phyloP scores from a whole-genome alignment of 2,329 filamentous ascomycete species.

The Colletotrichum sp. region DNA sequence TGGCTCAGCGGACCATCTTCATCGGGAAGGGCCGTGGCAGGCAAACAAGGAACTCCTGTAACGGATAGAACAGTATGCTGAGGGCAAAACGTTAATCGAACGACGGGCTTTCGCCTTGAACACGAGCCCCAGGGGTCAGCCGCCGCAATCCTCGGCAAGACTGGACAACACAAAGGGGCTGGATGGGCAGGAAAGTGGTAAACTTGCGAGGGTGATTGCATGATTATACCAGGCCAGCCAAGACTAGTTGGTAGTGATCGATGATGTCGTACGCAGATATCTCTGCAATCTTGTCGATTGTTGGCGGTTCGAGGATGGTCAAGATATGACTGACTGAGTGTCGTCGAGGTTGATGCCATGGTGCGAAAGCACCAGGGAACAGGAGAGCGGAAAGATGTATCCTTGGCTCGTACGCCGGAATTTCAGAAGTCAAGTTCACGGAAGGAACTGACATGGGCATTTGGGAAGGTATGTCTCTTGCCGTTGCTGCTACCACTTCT shows the following conservation, averaged over 20 bases:
- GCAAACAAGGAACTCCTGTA: neutral
- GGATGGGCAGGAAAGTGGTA: neutral
- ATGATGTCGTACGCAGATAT: neutral
- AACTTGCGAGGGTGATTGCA: neutral
- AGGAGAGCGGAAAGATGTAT: neutral
- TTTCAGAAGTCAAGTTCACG: neutral
- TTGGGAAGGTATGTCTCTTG: neutral
- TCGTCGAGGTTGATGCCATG: neutral
- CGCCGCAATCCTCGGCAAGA: neutral
- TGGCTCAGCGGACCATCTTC: neutral
- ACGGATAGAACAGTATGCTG: too few relatives aligned
- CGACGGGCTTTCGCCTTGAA: neutral
- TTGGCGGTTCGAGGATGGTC: neutral
- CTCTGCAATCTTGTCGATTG: neutral
- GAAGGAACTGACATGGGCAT: neutral
- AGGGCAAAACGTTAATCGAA: neutral
- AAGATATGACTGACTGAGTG: neutral
- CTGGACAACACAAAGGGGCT: neutral
- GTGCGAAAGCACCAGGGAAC: neutral
- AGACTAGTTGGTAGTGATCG: neutral
- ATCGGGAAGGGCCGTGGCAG: neutral
- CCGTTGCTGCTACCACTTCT: neutral
- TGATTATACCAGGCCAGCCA: neutral
- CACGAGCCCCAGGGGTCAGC: neutral
- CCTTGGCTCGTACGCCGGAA: neutral